phyloP scores from a whole-genome alignment of 768 basidiomycete species.

The Collybiopsis confluens region DNA sequence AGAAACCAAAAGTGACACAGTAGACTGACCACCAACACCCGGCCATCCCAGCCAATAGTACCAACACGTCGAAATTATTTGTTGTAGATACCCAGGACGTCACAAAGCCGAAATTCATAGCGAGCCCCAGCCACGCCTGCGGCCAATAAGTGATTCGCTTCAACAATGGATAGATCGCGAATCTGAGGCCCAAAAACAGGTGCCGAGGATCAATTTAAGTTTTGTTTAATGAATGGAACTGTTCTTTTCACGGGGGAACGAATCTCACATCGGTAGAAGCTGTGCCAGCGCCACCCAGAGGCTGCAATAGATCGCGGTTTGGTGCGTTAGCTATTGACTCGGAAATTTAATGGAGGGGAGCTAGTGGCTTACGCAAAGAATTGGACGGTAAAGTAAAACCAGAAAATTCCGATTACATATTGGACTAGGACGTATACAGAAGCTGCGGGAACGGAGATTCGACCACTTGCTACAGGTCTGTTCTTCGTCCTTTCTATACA shows the following conservation, averaged over 20 bases:
- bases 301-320: conserved; percentile 18
- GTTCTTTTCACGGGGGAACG: background rate
- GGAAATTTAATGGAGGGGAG: background rate
- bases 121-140: conserved; percentile 57
- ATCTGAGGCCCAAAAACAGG: conserved; percentile 18
- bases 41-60: conserved; percentile 31
- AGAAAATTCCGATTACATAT: conserved; percentile 33
- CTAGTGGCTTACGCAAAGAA: conserved; percentile 29
- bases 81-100: conserved; percentile 44
- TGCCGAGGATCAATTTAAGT: background rate
- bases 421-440: conserved; percentile 36
- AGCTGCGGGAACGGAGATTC: conserved; percentile 40
- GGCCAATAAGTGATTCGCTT: conserved; percentile 59
- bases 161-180: conserved; percentile 47
- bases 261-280: conserved; percentile 36
- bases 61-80: conserved; percentile 21
- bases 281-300: conserved; percentile 41
- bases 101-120: conserved; percentile 52
- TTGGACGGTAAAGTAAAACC: conserved; percentile 31
- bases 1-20: background rate
- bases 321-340: background rate
- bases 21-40: conserved; percentile 43
- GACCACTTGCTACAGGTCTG: conserved; percentile 46
- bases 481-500: conserved; percentile 45
- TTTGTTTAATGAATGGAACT: background rate